phyloP scores from a whole-genome alignment of 352 stramenopile genomes.

The Blastocystis sp. region DNA sequence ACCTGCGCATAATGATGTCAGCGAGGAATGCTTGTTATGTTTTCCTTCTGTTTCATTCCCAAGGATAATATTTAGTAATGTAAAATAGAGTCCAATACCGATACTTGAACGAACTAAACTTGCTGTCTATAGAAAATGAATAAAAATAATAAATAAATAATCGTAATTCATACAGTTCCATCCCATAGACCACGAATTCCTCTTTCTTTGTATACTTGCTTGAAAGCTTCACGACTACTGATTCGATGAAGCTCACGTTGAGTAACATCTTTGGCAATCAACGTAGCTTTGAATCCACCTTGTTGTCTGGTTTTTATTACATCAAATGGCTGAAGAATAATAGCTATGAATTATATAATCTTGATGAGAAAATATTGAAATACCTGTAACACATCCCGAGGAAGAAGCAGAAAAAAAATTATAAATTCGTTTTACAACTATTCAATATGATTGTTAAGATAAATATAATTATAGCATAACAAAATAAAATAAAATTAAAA shows the following conservation, averaged over 20 bases:
- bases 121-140: neutral
- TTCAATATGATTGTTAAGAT: too few species aligned
- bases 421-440: slow-evolving; percentile 24
- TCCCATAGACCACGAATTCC: slow-evolving; percentile 24
- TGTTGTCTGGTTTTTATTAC: slow-evolving; percentile 32
- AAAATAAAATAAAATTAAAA: too few species aligned
- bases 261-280: neutral
- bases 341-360: neutral
- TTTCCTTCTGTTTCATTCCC: slow-evolving; percentile 26
- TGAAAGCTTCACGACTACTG: slow-evolving; percentile 2
- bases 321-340: slow-evolving; percentile 29
- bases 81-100: slow-evolving; percentile 31
- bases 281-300: slow-evolving; percentile 13
- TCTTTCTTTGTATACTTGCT: slow-evolving; percentile 23
- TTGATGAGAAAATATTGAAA: neutral
- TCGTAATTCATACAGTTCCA: slow-evolving; percentile 6
- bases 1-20: slow-evolving; percentile 18
- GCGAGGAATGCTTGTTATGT: slow-evolving; percentile 33
- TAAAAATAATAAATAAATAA: too few species aligned
- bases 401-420: slow-evolving; percentile 36
- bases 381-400: slow-evolving; percentile 17
- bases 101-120: slow-evolving; percentile 35
- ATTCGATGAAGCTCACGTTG: neutral
- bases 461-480: too few species aligned
- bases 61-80: slow-evolving; percentile 20